Conservation (phyloP, 306 rosid genomes). For the Pueraria montana region DNA sequence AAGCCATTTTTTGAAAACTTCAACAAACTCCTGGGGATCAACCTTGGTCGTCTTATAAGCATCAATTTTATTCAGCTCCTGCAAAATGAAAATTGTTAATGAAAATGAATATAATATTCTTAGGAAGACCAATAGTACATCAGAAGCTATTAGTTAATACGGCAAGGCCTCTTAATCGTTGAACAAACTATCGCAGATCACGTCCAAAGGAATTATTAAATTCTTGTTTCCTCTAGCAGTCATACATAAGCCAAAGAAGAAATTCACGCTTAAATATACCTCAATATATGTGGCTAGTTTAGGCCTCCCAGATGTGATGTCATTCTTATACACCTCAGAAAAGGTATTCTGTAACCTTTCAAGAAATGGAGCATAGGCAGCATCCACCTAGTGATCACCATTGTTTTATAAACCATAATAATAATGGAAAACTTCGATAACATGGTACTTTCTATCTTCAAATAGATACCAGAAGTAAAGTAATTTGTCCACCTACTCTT, state of each 20-base stretch:
- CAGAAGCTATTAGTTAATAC: too few species aligned
- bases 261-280: conserved; percentile 47
- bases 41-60: conserved; percentile 64
- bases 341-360: conserved; percentile 63
- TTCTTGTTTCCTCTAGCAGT: background rate
- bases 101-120: too few species aligned
- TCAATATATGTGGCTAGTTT: conserved; percentile 68
- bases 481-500: too few species aligned
- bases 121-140: background rate
- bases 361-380: conserved; percentile 65
- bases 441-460: too few species aligned
- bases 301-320: conserved; percentile 67
- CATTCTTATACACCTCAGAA: conserved; percentile 54
- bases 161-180: too few species aligned
- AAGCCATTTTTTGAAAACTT: conserved; percentile 51
- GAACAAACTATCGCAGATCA: background rate
- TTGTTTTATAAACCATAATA: background rate
- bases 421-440: background rate
- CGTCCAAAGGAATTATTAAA: background rate
- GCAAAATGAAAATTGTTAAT: conserved; percentile 17
- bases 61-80: conserved; percentile 69
- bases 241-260: background rate
- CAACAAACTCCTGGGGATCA: conserved; percentile 57
- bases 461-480: too few species aligned
- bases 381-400: conserved; percentile 65